Evolutionary conservation across 2,329 filamentous ascomycete species (phyloP), one percentile per base, ranked within the genome.

Genomic region (Exophiala mesophila): DNA sequence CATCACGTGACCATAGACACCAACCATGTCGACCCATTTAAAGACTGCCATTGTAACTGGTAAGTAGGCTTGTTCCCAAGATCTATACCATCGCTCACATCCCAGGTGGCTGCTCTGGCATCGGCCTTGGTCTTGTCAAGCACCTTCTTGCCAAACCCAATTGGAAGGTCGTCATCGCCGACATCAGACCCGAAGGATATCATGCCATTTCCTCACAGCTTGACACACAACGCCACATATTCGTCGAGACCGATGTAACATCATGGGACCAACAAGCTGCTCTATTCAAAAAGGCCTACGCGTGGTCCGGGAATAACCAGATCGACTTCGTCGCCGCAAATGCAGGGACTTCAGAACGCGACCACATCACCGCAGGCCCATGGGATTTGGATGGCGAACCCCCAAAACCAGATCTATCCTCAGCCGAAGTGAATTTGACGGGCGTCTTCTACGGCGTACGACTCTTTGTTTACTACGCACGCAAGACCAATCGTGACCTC

Each of bases 71-170:
- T 19, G 15, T 19, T 19, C 8, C 17, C 18, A 6, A 17, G 10
- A 1, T 34, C 24, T 28, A 15, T 17, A 13, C 13, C n/a, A 23
- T 37, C 20, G n/a, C 17, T 19, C 8, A 58, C 16, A 59, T 57
- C 5, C 46, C 41, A 71, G 76, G 77, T 36, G 74, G 74, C 42
- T 76, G 74, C 0, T 78, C 76, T 2, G 78, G 78, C 12, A 82
- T 82, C 39, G 77, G 78, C 21, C 67, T 78, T 10, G 73, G 73
- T 40, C 78, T 77, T 1, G 67, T 71, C 5, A 58, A 70, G 6
- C 62, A 74, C 2, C 68, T 80, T 10, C 63, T 80, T 5, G 61
- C 67, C 1, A 37, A 44, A 16, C 17, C 43, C 4, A 24, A 47
- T 29, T 77, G 76, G 19, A 68, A 64, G 12, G 76, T 82, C 13